Conservation (phyloP, 371 early-diverging fungal genomes). For the Mucor velutinosus region DNA sequence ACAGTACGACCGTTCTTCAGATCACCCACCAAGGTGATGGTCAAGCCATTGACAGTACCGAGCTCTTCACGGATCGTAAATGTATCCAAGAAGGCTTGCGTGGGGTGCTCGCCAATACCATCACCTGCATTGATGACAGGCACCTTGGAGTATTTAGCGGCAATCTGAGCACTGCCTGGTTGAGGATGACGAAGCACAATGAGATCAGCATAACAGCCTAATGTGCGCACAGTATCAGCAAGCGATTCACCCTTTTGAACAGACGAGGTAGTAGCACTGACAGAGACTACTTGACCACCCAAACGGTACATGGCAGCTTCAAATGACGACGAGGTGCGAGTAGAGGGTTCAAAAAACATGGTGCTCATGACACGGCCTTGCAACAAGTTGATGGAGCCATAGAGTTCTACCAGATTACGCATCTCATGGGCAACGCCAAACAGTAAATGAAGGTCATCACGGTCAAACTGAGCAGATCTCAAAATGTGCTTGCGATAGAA, state of each 20-base stretch:
- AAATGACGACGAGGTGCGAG: conserved; percentile 92
- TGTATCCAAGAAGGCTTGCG: conserved; percentile 95
- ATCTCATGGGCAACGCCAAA: conserved; percentile 97
- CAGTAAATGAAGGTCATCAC: conserved; percentile 88
- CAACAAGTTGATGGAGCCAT: conserved; percentile 82
- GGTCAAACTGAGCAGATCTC: conserved; percentile 86
- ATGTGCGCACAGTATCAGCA: conserved; percentile 92
- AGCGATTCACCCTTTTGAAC: conserved; percentile 95
- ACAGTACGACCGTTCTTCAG: conserved; percentile 97
- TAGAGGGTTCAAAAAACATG: conserved; percentile 96
- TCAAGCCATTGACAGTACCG: conserved; percentile 95
- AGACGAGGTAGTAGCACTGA: conserved; percentile 83
- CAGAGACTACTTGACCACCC: conserved; percentile 88
- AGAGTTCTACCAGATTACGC: conserved; percentile 89
- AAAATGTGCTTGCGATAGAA: conserved; percentile 93
- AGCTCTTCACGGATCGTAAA: conserved; percentile 93
- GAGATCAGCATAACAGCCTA: conserved; percentile 91
- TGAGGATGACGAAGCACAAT: conserved; percentile 94
- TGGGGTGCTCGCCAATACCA: conserved; percentile 97
- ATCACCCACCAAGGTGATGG: conserved; percentile 96
- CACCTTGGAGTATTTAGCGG: conserved; percentile 87
- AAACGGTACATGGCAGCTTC: conserved; percentile 94
- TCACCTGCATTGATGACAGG: conserved; percentile 97
- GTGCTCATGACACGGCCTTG: conserved; percentile 90
- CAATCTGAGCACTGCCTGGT: conserved; percentile 80